Evolutionary conservation across 495 filamentous ascomycete genomes (phyloP).

Genomic region (Aspergillus homomorphus): DNA sequence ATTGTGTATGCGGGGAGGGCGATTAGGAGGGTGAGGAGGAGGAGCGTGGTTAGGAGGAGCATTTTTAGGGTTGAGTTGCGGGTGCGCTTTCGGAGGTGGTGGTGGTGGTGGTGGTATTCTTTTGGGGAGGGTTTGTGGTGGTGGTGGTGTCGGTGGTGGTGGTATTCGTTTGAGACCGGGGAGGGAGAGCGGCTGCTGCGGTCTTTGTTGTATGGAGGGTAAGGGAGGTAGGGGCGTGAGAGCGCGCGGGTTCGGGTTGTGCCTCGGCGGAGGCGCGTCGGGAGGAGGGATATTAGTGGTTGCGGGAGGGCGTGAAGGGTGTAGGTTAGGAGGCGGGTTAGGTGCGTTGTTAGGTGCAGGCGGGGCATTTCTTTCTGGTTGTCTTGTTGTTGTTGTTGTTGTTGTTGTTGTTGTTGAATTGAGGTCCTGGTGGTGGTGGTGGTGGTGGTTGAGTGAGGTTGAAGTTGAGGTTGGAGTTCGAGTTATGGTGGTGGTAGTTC

Average conservation of each 20-base stretch:
- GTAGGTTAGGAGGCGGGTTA: background rate
- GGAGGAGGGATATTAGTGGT: conserved; percentile 33
- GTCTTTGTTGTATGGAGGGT: too few species aligned
- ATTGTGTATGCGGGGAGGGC: conserved; percentile 58
- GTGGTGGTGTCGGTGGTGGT: background rate
- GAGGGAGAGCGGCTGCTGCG: too few species aligned
- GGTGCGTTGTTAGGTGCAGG: conserved; percentile 1
- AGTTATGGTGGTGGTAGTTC: background rate
- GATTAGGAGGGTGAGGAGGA: conserved; percentile 46
- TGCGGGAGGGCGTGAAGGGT: background rate
- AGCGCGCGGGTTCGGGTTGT: background rate
- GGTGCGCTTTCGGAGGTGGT: conserved; percentile 39
- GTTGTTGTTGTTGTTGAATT: background rate
- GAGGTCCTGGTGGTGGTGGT: background rate
- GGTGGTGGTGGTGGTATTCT: conserved; percentile 32
- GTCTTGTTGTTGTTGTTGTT: background rate
- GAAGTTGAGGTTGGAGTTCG: background rate
- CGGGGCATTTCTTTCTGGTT: background rate
- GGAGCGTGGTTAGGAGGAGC: conserved; percentile 45
- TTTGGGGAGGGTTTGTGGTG: background rate
- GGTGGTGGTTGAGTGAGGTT: background rate
- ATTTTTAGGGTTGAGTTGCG: conserved; percentile 46
- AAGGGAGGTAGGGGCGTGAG: background rate
- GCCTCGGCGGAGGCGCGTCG: conserved; percentile 29
- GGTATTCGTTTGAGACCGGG: background rate